Conservation (phyloP, 2,329 filamentous ascomycete species). For the Byssochlamys sp. region DNA sequence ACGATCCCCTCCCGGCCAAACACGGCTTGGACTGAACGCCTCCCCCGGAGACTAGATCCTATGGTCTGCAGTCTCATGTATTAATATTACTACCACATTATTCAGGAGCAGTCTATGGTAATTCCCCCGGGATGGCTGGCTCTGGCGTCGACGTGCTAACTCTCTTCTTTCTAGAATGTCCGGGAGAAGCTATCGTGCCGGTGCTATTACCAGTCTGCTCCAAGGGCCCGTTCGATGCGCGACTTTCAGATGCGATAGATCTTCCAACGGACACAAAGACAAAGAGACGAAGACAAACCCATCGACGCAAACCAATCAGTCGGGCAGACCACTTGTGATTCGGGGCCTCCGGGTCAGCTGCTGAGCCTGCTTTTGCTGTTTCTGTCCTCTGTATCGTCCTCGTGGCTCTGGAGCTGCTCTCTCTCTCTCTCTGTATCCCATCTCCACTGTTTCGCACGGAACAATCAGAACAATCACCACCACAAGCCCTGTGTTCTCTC, state of each 20-base stretch:
- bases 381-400: background rate
- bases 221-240: background rate
- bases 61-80: background rate
- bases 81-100: background rate
- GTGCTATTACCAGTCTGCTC: background rate
- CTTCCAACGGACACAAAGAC: background rate
- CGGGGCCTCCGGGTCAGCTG: background rate
- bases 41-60: background rate
- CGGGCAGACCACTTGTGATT: background rate
- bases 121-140: background rate
- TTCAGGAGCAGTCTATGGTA: background rate
- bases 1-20: background rate
- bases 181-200: background rate
- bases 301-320: background rate
- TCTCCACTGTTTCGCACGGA: background rate
- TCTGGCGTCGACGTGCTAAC: background rate
- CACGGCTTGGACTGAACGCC: background rate
- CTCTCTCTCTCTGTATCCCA: background rate
- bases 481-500: background rate
- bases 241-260: background rate
- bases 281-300: background rate
- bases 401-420: background rate
- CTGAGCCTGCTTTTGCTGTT: background rate
- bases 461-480: background rate
- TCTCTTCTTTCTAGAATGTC: background rate